phyloP scores from a whole-genome alignment of 2,329 filamentous ascomycete genomes.

The Raffaelea albimanens region DNA sequence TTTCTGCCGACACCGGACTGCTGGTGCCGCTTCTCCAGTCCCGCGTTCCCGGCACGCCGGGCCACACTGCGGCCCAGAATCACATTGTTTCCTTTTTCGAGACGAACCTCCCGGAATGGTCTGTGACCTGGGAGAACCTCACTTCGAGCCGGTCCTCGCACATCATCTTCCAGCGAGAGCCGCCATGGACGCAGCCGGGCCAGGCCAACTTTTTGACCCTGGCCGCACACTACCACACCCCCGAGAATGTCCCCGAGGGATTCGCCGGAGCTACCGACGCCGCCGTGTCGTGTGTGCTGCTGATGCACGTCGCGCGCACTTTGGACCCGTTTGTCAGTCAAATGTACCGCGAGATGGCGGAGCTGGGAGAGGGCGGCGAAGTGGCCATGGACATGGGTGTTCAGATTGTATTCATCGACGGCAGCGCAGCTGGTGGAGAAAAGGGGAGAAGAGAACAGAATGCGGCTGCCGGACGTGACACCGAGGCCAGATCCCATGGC shows the following conservation, averaged over 20 bases:
- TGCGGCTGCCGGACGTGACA: too few relatives aligned
- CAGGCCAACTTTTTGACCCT: slow-evolving; percentile 66
- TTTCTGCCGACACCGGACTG: slow-evolving; percentile 53
- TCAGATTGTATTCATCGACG: slow-evolving; percentile 72
- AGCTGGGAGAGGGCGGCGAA: slow-evolving; percentile 38
- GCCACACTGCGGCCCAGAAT: slow-evolving; percentile 54
- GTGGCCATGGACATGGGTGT: slow-evolving; percentile 63
- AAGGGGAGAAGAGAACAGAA: too few relatives aligned
- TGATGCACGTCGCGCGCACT: slow-evolving; percentile 65
- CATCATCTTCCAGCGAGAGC: slow-evolving; percentile 66
- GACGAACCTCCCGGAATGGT: slow-evolving; percentile 59
- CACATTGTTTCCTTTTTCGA: slow-evolving; percentile 68
- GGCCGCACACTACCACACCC: slow-evolving; percentile 74
- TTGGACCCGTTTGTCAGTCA: slow-evolving; percentile 62
- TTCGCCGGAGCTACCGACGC: slow-evolving; percentile 83
- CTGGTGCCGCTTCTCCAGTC: slow-evolving; percentile 68
- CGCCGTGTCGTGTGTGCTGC: slow-evolving; percentile 74
- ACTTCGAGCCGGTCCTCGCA: slow-evolving; percentile 68
- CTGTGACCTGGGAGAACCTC: slow-evolving; percentile 64
- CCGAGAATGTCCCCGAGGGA: slow-evolving; percentile 55
- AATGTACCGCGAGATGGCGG: slow-evolving; percentile 64
- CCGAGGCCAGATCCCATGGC: too few relatives aligned
- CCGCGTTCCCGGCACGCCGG: slow-evolving; percentile 65
- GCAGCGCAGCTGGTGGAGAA: too few relatives aligned
- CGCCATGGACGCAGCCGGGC: slow-evolving; percentile 62